Evolutionary conservation across 345 rosid genomes (phyloP).

Genomic region (Geranium rotundifolium): DNA sequence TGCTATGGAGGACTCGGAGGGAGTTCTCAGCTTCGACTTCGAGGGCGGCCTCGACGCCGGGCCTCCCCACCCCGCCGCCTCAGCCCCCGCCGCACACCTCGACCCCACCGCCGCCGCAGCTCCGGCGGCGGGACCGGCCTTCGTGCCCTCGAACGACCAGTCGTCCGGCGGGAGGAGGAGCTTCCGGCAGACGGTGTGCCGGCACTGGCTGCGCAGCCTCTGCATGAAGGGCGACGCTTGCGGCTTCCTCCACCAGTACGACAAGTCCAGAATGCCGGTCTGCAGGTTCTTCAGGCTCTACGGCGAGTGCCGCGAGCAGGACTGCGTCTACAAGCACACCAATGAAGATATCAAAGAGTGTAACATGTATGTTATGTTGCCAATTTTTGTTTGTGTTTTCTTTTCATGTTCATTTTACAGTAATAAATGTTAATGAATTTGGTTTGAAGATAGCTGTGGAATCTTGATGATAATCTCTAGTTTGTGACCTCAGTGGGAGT

Average conservation of each 20-base stretch:
- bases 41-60: constrained; percentile 90
- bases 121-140: constrained; percentile 12
- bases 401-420: neutral
- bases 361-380: constrained; percentile 52
- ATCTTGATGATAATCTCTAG: neutral
- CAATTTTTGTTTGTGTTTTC: neutral
- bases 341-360: constrained; percentile 98
- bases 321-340: constrained; percentile 93
- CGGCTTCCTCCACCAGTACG: constrained; percentile 95
- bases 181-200: constrained; percentile 94
- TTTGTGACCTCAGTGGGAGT: neutral
- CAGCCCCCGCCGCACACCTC: constrained; percentile 38
- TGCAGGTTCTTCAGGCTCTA: constrained; percentile 76
- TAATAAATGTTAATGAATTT: neutral
- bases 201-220: constrained; percentile 97
- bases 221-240: constrained; percentile 99
- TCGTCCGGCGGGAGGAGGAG: constrained; percentile 54
- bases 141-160: constrained; percentile 4
- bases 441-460: neutral
- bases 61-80: constrained; percentile 36
- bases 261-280: constrained; percentile 95
- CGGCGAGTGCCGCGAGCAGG: constrained; percentile 98
- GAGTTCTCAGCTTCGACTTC: constrained; percentile 89
- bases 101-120: constrained; percentile 17
- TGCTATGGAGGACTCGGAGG: constrained; percentile 72